Base-by-base conservation (phyloP, 495 filamentous ascomycete species). In the Trichodelitschia bisporula region DNA sequence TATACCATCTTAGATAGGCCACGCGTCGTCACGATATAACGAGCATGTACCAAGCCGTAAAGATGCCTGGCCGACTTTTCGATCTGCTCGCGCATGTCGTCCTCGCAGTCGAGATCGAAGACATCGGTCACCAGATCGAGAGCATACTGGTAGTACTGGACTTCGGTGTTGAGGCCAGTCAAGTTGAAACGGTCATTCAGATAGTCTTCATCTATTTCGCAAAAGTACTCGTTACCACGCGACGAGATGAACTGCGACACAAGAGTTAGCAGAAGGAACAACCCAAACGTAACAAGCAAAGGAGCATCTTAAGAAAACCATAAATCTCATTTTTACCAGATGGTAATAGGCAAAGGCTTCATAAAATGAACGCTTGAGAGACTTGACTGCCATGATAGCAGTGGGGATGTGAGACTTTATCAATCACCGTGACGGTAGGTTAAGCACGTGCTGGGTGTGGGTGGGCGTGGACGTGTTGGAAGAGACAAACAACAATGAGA, bases 71-170 rank as follows among this genome's bases (percentile, higher is more conserved):
- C 86, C 16, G 80, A 90, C 54, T 93, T 95, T 52, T 99, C 86
- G 30, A 99, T 95, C 42, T 80, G 79, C 56, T 93, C 86, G 24
- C 86, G 68, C 62, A 93, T 82, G 30, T 95, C 86, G 49, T 95
- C 89, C 45, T 95, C 83, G 49, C 86, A 92, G 51, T 99, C 86
- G 43, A 95, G 72, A 43, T 99, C 86, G 50, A 99, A 99, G 26
- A 95, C 84, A 45, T 99, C 86, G n/a, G 89, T 99, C 29, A 99
- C 77, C n/a, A 99, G 66, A 46, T 99, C 86, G 17, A 99, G 65
- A 8, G 86, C 89, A 64, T 95, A 89, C 49, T 99, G 84, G 46
- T 99, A 99, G 59, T 95, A 91, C 36, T 86, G 74, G 3, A 99
- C 86, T 48, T 99, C 86, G 19, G 80, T 79, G 50, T 95, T 93